phyloP scores from a whole-genome alignment of 108 stramenopile species.

The Fragilariopsis cylindrus region DNA sequence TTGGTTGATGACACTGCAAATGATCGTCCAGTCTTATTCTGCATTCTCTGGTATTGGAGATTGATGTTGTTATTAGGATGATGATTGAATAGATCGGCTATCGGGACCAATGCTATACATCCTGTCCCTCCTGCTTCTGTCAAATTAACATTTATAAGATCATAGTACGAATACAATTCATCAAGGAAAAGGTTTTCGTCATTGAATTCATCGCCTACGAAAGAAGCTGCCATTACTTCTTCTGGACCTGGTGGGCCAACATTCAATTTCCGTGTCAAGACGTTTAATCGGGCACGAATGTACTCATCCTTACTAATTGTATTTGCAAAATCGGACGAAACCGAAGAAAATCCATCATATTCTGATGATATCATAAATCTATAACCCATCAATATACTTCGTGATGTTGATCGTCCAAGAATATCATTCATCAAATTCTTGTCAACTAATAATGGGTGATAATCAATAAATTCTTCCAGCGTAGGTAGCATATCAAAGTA shows the following conservation, averaged over 20 bases:
- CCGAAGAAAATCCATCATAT: constrained; percentile 55
- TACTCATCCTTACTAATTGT: constrained; percentile 53
- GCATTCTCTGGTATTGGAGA: constrained; percentile 49
- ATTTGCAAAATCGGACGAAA: constrained; percentile 46
- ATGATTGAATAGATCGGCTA: constrained; percentile 81
- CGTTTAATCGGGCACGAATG: constrained; percentile 61
- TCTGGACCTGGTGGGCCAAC: constrained; percentile 31
- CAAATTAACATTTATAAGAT: constrained; percentile 39
- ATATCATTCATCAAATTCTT: constrained; percentile 36
- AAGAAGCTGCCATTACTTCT: constrained; percentile 36
- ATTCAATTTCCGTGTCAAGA: constrained; percentile 57
- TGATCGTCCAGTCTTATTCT: constrained; percentile 33
- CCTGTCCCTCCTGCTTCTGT: constrained; percentile 35
- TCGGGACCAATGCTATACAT: constrained; percentile 67
- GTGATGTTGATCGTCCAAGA: constrained; percentile 35
- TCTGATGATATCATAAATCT: constrained; percentile 59
- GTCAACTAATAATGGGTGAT: constrained; percentile 54
- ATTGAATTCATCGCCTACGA: constrained; percentile 24
- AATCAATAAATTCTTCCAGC: constrained; percentile 43
- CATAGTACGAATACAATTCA: constrained; percentile 55
- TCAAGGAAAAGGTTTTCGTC: constrained; percentile 35
- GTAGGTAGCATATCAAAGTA: constrained; percentile 50
- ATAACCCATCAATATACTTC: constrained; percentile 34
- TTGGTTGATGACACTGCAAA: constrained; percentile 45
- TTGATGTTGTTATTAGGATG: constrained; percentile 72